Percentiles rank a stretch among this genome's conserved stretches.
phyloP scores from a whole-genome alignment of 2,329 filamentous ascomycete genomes.

The Microthyrium microscopicum region DNA sequence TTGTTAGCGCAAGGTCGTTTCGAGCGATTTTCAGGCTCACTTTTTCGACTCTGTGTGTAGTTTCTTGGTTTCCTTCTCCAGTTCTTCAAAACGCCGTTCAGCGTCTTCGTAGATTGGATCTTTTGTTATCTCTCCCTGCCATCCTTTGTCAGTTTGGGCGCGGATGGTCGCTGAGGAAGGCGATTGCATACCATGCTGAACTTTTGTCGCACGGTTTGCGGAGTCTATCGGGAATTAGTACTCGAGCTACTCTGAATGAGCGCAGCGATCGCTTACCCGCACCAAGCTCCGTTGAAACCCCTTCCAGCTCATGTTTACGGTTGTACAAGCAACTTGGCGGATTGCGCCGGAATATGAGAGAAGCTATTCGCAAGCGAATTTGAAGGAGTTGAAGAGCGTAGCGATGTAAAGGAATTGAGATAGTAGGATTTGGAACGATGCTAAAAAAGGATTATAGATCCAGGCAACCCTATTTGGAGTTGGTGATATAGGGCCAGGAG shows the following conservation, averaged over 20 bases:
- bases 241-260: no score
- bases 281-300: constrained; percentile 82
- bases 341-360: no score
- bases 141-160: constrained; percentile 8
- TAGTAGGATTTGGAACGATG: no score
- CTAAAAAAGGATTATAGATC: no score
- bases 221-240: constrained; percentile 52
- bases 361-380: no score
- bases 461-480: no score
- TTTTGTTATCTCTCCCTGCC: constrained; percentile 75
- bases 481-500: no score
- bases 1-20: constrained; percentile 3
- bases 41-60: constrained; percentile 94
- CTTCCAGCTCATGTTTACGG: constrained; percentile 76
- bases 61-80: constrained; percentile 91
- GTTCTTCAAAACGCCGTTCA: constrained; percentile 81
- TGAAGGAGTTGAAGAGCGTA: no score
- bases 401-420: no score
- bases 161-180: constrained; percentile 9
- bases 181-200: constrained; percentile 55
- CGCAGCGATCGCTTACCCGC: constrained; percentile 42
- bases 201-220: constrained; percentile 76
- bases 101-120: constrained; percentile 90
- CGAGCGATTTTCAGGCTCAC: constrained; percentile 16
- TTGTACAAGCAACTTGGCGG: no score